Percentiles rank a stretch among this genome's conserved stretches.
Evolutionary conservation across 2,329 filamentous ascomycete species (phyloP).

Genomic region (Calonectria pseudoturangicola): DNA sequence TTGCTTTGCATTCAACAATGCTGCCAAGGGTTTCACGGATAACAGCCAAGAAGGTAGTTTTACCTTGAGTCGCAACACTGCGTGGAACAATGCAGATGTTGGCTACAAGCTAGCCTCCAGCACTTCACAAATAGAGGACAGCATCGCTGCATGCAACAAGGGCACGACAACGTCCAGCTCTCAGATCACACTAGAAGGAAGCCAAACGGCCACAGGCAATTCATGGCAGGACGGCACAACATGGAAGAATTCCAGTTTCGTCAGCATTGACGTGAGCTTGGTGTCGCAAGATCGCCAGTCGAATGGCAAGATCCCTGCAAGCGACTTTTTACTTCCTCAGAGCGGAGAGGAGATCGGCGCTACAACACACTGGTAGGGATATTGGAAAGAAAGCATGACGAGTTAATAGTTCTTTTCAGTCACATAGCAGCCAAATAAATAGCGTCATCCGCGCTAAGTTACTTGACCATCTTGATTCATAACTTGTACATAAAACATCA

Average conservation of each 20-base stretch:
- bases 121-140: constrained; percentile 58
- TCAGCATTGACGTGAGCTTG: constrained; percentile 57
- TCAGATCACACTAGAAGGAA: constrained; percentile 53
- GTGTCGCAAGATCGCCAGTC: constrained; percentile 60
- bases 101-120: constrained; percentile 62
- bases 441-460: too few species aligned
- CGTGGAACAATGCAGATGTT: constrained; percentile 66
- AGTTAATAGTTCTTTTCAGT: neutral
- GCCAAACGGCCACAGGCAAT: constrained; percentile 59
- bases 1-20: constrained; percentile 66
- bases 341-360: constrained; percentile 48
- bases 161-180: constrained; percentile 51
- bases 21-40: constrained; percentile 67
- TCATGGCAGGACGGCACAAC: constrained; percentile 63
- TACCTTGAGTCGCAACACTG: constrained; percentile 64
- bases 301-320: constrained; percentile 62
- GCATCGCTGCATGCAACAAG: constrained; percentile 58
- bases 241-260: constrained; percentile 62
- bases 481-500: too few species aligned
- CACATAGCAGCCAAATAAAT: neutral
- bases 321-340: constrained; percentile 63
- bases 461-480: too few species aligned
- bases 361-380: constrained; percentile 38
- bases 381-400: neutral
- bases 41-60: constrained; percentile 66